Evolutionary conservation across 805 yeast genomes (phyloP).

Genomic region (Lachancea fermentati): DNA sequence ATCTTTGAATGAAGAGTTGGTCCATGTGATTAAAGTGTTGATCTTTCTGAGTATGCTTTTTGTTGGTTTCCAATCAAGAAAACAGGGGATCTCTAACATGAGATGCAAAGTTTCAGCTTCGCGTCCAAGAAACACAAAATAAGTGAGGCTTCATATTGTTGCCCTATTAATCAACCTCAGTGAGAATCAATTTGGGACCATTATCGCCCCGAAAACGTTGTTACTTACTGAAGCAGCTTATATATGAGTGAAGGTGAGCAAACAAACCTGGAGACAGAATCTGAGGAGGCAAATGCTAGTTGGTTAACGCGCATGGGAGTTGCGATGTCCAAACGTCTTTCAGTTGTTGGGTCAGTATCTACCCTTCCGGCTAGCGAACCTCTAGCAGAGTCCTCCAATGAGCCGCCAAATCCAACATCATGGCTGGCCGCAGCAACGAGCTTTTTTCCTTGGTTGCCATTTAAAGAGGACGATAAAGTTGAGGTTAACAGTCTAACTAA

Average conservation of each 20-base stretch:
- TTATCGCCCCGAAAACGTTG: too few relatives aligned
- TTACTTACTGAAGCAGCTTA: too few relatives aligned
- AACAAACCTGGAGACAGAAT: neutral
- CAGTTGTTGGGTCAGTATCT: neutral
- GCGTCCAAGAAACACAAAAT: too few relatives aligned
- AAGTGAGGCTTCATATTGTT: too few relatives aligned
- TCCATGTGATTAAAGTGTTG: conserved; percentile 10
- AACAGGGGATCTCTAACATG: neutral
- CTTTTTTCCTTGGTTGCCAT: conserved; percentile 4
- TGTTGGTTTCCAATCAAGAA: neutral
- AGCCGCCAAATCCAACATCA: neutral
- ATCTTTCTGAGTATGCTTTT: too few relatives aligned
- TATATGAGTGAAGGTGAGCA: neutral
- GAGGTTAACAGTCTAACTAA: conserved; percentile 18
- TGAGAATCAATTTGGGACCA: too few relatives aligned
- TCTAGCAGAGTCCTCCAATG: neutral
- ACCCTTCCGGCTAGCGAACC: neutral
- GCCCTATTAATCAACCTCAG: too few relatives aligned
- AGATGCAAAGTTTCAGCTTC: too few relatives aligned
- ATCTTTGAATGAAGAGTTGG: conserved; percentile 11
- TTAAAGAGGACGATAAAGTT: conserved; percentile 5
- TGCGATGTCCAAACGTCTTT: neutral
- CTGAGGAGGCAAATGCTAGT: neutral
- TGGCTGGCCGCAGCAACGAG: conserved; percentile 3
- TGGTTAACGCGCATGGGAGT: neutral